Conservation (phyloP, 345 rosid species). For the Turritis glabra region DNA sequence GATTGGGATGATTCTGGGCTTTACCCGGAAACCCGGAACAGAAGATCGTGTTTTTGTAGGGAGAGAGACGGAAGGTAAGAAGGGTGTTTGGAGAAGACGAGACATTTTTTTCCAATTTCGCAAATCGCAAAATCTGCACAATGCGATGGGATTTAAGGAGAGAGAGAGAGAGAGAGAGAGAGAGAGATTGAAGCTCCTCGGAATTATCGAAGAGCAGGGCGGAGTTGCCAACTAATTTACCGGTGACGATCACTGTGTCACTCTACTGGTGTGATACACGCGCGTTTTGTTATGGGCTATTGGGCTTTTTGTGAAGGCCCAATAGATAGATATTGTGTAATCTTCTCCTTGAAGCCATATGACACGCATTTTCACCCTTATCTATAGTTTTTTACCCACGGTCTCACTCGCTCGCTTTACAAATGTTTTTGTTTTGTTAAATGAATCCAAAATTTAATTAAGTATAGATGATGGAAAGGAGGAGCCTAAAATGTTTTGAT, state of each 20-base stretch:
- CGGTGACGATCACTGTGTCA: constrained; percentile 30
- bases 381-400: too few species aligned
- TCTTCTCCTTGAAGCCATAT: too few species aligned
- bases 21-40: constrained; percentile 24
- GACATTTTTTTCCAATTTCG: constrained; percentile 45
- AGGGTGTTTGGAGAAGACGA: constrained; percentile 61
- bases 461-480: not conserved
- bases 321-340: not conserved
- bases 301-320: not conserved
- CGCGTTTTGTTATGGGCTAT: not conserved
- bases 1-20: constrained; percentile 30
- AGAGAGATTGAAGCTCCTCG: constrained; percentile 37
- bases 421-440: too few species aligned
- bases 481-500: not conserved
- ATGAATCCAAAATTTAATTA: too few species aligned
- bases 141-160: constrained; percentile 10
- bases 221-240: constrained; percentile 62
- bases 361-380: too few species aligned
- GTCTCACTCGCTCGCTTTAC: too few species aligned
- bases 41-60: constrained; percentile 28
- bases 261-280: not conserved
- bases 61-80: constrained; percentile 50
- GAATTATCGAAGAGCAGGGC: constrained; percentile 57
- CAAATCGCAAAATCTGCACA: too few species aligned
- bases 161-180: not conserved